Percentiles rank a stretch among this genome's conserved stretches.
Conservation (phyloP, 2,329 filamentous ascomycete genomes). For the Aureobasidium uvarum region DNA sequence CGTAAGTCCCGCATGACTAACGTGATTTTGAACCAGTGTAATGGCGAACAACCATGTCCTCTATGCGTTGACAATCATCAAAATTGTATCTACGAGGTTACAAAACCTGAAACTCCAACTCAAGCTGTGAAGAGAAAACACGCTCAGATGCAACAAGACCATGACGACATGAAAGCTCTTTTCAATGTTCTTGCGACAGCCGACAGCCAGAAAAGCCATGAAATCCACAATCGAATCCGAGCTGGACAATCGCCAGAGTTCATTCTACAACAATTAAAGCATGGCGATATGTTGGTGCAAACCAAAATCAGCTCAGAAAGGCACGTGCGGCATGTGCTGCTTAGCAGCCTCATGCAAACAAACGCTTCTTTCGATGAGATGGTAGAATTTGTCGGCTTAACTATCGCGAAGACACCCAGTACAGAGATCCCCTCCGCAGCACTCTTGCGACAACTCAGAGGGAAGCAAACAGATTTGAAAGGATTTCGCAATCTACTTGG, state of each 20-base stretch:
- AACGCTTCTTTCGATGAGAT: conserved; percentile 29
- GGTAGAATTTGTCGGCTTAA: conserved; percentile 14
- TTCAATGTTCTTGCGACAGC: not conserved
- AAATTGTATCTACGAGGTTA: conserved; percentile 26
- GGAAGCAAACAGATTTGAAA: conserved; percentile 5
- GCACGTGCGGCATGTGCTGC: conserved; percentile 20
- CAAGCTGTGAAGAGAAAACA: conserved; percentile 29
- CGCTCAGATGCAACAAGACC: conserved; percentile 27
- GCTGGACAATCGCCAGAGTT: conserved; percentile 26
- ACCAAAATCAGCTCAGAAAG: not conserved
- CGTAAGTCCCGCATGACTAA: not conserved
- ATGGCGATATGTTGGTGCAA: not conserved
- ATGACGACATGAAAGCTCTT: conserved; percentile 21
- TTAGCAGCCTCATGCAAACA: conserved; percentile 26
- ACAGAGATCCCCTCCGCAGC: not conserved
- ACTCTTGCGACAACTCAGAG: not conserved
- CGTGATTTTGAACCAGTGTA: not conserved
- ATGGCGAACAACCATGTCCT: conserved; percentile 13
- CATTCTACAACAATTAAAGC: conserved; percentile 22
- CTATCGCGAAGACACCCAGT: not conserved
- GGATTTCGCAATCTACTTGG: not conserved
- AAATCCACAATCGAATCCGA: conserved; percentile 26
- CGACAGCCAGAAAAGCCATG: not conserved
- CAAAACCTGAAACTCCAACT: conserved; percentile 24
- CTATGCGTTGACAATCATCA: not conserved